Base-by-base conservation (phyloP, 2,329 filamentous ascomycete genomes). In the Chaetothyriales sp. region DNA sequence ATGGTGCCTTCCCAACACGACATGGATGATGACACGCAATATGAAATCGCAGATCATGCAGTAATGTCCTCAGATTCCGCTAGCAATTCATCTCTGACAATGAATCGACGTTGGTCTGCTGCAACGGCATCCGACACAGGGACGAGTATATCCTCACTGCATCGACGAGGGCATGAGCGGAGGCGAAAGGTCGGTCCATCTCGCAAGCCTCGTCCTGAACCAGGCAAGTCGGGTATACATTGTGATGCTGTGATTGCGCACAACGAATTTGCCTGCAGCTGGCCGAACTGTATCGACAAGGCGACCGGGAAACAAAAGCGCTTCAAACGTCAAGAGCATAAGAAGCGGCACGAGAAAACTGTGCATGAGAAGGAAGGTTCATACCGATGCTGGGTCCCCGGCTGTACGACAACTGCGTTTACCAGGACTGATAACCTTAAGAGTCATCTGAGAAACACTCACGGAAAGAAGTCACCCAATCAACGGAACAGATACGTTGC, bases 261-360 rank as follows among this genome's bases (percentile, higher is more conserved):
- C 40, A 62, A 62, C 45, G 50, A 55, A 25, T 60, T 55, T 64
- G 69, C 61, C 64, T 73, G 2, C 66, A 67, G 33, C 68, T 70
- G 58, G 64, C 66, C 56, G 69, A 72, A 51, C 18, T 62, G 60
- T 47, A 51, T 59, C 46, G 56, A 60, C 63, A 65, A 66, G 43
- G 65, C 68, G 46, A 64, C 66, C 1, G 69, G 68, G 6, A 73
- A 72, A 57, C 66, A 66, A 51, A 68, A 68, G 6, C 67, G 67
- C 4, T 76, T 76, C 60, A 71, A 72, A 62, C 62, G 73, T 47
- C 70, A 72, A 54, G 73, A 75, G 55, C 73, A 75, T 52, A 61
- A 74, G 18, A 73, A 73, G 62, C 63, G 73, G 9, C 73, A 76
- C 57, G 69, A 70, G 63, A 70, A 68, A 60, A 73, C 67, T 15